Evolutionary conservation across 805 yeast genomes (phyloP).

Genomic region (Grigorovia transvaalensis): DNA sequence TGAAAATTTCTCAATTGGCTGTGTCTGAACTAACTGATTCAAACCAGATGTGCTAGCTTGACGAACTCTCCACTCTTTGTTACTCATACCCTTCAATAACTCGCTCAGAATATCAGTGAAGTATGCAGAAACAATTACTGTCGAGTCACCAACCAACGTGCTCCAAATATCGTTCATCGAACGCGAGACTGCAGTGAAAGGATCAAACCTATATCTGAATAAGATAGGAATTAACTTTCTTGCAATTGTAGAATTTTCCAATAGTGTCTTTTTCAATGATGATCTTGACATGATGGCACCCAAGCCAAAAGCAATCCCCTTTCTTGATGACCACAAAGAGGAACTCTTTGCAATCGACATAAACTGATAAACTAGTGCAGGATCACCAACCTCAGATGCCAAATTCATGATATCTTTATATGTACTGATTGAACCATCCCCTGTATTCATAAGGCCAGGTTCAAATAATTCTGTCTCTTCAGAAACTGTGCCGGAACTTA

Average conservation of each 20-base stretch:
- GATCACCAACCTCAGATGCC: constrained; percentile 94
- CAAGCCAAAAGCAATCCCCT: constrained; percentile 89
- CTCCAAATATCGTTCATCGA: constrained; percentile 90
- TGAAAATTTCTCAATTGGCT: constrained; percentile 41
- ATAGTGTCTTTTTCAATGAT: constrained; percentile 51
- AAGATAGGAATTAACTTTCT: constrained; percentile 66
- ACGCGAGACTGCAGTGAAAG: constrained; percentile 58
- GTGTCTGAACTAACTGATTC: constrained; percentile 56
- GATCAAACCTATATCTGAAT: constrained; percentile 79
- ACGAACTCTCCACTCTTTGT: constrained; percentile 85
- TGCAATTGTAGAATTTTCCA: constrained; percentile 44
- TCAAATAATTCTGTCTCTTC: constrained; percentile 80
- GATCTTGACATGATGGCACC: constrained; percentile 77
- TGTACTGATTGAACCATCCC: constrained; percentile 80
- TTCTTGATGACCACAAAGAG: constrained; percentile 83
- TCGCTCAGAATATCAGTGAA: constrained; percentile 55
- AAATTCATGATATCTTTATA: constrained; percentile 79
- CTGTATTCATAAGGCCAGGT: constrained; percentile 67
- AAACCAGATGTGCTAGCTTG: constrained; percentile 76
- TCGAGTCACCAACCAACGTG: constrained; percentile 47
- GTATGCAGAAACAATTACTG: constrained; percentile 42
- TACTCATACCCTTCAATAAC: constrained; percentile 56
- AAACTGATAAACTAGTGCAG: constrained; percentile 84
- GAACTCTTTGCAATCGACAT: constrained; percentile 87
- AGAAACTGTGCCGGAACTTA: constrained; percentile 58